Conservation (phyloP, 2,329 filamentous ascomycete genomes). For the Decorospora gaudefroyi region DNA sequence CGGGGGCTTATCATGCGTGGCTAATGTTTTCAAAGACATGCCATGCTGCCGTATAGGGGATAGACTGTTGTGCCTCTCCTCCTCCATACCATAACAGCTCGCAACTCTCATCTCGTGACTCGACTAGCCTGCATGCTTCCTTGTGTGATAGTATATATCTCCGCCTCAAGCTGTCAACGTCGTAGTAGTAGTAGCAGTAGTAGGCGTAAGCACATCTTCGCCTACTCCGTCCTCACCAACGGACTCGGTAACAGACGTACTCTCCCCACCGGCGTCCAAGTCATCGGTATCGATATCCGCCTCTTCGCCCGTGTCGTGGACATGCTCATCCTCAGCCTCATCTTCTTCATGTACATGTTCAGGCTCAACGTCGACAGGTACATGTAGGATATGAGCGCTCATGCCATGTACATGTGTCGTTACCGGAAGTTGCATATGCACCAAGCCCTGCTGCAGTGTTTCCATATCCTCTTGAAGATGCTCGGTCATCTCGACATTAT, state of each 20-base stretch:
- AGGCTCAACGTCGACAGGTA: constrained; percentile 9
- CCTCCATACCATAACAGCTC: too few species aligned
- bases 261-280: constrained; percentile 30
- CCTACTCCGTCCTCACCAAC: constrained; percentile 13
- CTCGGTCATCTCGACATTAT: constrained; percentile 27
- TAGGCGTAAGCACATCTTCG: constrained; percentile 26
- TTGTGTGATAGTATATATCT: too few species aligned
- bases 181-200: constrained; percentile 13
- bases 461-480: constrained; percentile 16
- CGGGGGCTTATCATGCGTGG: too few species aligned
- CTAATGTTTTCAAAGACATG: too few species aligned
- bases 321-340: constrained; percentile 5
- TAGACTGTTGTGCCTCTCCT: too few species aligned
- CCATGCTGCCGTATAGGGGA: too few species aligned
- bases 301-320: constrained; percentile 33
- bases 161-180: too few species aligned
- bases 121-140: too few species aligned
- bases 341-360: constrained; percentile 13
- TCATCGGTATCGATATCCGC: constrained; percentile 36
- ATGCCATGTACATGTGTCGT: neutral
- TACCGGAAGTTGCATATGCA: constrained; percentile 6
- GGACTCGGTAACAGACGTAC: constrained; percentile 34
- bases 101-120: too few species aligned
- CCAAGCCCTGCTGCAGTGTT: constrained; percentile 7
- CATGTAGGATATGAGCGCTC: constrained; percentile 4